Base-by-base conservation (phyloP, 306 rosid species). In the Pueraria montana region DNA sequence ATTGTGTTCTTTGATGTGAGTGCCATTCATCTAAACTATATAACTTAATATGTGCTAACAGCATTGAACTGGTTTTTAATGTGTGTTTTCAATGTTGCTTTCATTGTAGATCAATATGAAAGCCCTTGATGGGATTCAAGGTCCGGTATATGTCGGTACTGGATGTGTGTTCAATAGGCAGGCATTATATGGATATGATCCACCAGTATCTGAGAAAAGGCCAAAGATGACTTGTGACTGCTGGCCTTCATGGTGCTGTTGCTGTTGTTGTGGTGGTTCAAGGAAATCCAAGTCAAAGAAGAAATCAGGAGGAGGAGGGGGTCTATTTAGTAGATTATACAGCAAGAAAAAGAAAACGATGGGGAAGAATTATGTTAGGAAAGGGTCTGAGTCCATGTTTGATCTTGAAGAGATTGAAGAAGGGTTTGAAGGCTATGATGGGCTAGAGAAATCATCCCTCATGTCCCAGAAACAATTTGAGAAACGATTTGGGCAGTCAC, bases 201-300 rank as follows among this genome's bases (percentile, higher is more conserved):
- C 67, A 61, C 67, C 67, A 13, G 67, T 61, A 26, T 26, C 67
- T 12, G 40, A 61, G 40, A 61, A 61, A 61, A 61, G 67, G 20
- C 67, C 67, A 61, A 61, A 61, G 38, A 61, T 61, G 67, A 61
- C 67, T 13, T 61, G 67, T 61, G 67, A 61, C 40, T 61, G 67
- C 38, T 61, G 67, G 40, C 67, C 67, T 6, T 26, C 67, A 26
- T 61, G 67, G 67, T 26, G n/a, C n/a, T n/a, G 67, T 61, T 61
- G 67, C 32, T 59, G 65, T 59, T 61, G 67, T 61, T 26, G 67
- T 61, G 67, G 67, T 61, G 38, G 67, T 13, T 61, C 40, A 13
- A 61, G 67, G 18, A 61, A 61, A 61, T 61, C 67, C 18, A 61
- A 61, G 38, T 26, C 18, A 61, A 61, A 26, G 18, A 61, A 61